Conservation (phyloP, 805 yeast genomes). For the Candida tallmaniae region DNA sequence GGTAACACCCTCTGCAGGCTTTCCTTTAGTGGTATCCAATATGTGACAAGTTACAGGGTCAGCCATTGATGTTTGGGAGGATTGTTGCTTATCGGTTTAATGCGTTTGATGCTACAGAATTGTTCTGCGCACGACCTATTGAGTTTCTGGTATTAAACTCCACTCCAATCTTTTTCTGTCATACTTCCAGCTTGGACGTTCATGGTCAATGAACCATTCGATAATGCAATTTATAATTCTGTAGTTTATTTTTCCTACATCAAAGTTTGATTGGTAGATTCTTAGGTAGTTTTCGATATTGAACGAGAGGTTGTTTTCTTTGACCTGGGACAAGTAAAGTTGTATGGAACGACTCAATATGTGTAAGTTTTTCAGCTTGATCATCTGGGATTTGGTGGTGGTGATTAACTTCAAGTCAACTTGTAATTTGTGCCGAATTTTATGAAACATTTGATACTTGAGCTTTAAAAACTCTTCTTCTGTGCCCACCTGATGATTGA, state of each 20-base stretch:
- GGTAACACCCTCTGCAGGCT: slow-evolving; percentile 73
- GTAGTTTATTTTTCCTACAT: slow-evolving; percentile 11
- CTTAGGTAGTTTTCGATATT: slow-evolving; percentile 9
- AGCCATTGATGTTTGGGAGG: too few relatives aligned
- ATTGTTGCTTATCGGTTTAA: not conserved
- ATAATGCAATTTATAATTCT: slow-evolving; percentile 23
- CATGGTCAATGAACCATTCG: slow-evolving; percentile 17
- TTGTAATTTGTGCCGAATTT: slow-evolving; percentile 24
- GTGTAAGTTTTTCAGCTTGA: slow-evolving; percentile 14
- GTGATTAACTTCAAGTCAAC: slow-evolving; percentile 16
- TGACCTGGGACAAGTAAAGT: slow-evolving; percentile 12
- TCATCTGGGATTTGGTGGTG: slow-evolving; percentile 20
- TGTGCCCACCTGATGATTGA: not conserved
- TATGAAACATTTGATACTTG: slow-evolving; percentile 19
- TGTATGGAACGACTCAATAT: slow-evolving; percentile 11
- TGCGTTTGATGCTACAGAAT: too few relatives aligned
- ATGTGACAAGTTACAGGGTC: slow-evolving; percentile 85
- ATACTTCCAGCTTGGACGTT: slow-evolving; percentile 21
- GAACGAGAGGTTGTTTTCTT: slow-evolving; percentile 5
- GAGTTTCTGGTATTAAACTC: too few relatives aligned
- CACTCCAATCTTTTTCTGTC: slow-evolving; percentile 15
- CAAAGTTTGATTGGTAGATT: slow-evolving; percentile 3
- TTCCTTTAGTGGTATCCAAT: slow-evolving; percentile 77
- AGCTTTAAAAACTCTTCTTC: slow-evolving; percentile 2
- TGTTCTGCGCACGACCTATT: too few relatives aligned